These are phyloP conservation scores for Hydnomerulius pinastri DNA, from an alignment of 768 basidiomycete species.

Conservation along the genomic window DNA sequence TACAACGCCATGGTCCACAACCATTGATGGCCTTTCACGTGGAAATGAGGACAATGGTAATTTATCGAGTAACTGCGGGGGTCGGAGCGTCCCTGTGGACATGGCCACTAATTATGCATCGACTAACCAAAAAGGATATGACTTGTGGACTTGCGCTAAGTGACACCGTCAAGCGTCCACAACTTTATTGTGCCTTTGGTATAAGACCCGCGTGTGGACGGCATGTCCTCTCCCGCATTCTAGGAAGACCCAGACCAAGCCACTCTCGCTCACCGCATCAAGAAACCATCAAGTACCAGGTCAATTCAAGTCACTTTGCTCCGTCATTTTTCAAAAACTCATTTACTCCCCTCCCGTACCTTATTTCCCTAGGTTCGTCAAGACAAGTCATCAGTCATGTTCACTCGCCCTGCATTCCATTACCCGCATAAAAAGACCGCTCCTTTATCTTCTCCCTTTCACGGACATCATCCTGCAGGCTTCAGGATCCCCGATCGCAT, in stretches of 20 bases:
- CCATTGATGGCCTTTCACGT: too few relatives aligned
- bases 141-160: neutral
- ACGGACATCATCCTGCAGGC: conserved; percentile 23
- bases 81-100: neutral
- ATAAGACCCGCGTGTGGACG: conserved; percentile 18
- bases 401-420: conserved; percentile 8
- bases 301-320: neutral
- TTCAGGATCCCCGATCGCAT: conserved; percentile 23
- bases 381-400: conserved; percentile 16
- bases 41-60: conserved; percentile 17
- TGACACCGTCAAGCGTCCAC: conserved; percentile 2
- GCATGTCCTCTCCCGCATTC: neutral
- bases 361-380: neutral
- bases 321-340: neutral
- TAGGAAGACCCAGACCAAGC: neutral
- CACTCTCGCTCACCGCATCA: neutral
- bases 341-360: neutral
- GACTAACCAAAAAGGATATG: conserved; percentile 10
- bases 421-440: conserved; percentile 17
- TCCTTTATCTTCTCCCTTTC: conserved; percentile 5
- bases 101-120: conserved; percentile 2
- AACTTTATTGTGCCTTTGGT: neutral
- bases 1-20: too few relatives aligned
- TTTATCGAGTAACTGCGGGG: neutral
- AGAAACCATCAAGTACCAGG: neutral